These are phyloP conservation scores for Daldinia concentrica DNA, from an alignment of 495 filamentous ascomycete species.

Conservation along the genomic window DNA sequence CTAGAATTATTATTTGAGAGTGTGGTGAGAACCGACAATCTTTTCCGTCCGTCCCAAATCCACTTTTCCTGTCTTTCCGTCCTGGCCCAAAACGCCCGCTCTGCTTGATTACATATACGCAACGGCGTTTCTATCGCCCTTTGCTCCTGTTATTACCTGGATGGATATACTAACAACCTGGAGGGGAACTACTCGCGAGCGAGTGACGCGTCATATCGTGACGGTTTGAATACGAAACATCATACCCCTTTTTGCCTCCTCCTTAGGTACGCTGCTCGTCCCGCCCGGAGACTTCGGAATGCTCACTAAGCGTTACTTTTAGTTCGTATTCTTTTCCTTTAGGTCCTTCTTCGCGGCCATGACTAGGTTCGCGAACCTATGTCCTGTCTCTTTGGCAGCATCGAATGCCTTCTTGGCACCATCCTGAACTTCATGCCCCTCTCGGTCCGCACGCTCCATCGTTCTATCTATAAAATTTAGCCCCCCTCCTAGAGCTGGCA, in stretches of 20 bases:
- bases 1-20: not conserved
- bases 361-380: conserved; percentile 41
- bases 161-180: not conserved
- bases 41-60: not conserved
- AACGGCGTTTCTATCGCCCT: conserved; percentile 14
- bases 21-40: conserved; percentile 14
- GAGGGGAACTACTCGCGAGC: conserved; percentile 4
- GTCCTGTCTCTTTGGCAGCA: conserved; percentile 34
- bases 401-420: conserved; percentile 21
- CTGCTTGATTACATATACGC: conserved; percentile 17
- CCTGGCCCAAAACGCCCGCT: conserved; percentile 31
- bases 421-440: conserved; percentile 15
- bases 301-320: conserved; percentile 28
- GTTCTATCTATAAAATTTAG: conserved; percentile 19
- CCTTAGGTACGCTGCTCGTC: not conserved
- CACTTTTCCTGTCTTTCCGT: conserved; percentile 9
- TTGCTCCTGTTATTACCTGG: conserved; percentile 3
- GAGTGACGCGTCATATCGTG: conserved; percentile 27
- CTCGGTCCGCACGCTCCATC: conserved; percentile 3
- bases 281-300: conserved; percentile 12
- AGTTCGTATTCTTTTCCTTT: conserved; percentile 30
- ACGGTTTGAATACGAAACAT: not conserved
- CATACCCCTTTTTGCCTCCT: not conserved
- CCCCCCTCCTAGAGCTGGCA: conserved; percentile 16
- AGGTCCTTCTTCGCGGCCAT: conserved; percentile 35